Base-by-base conservation (phyloP, 495 filamentous ascomycete genomes). In the Hypoxylon cercidicola region DNA sequence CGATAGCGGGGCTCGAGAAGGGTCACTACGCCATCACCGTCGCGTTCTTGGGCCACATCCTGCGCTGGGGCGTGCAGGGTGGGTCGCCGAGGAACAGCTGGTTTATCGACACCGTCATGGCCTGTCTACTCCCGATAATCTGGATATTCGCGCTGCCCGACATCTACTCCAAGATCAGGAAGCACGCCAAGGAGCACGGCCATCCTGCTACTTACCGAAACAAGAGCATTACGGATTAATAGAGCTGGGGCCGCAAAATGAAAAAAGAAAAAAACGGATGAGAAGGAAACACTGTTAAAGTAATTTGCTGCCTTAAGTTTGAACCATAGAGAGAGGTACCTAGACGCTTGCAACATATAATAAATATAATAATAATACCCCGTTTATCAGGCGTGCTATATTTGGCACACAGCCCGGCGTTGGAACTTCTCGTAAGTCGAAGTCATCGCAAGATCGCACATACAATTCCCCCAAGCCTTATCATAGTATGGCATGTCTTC, bases 11-110 rank as follows among this genome's bases (percentile, higher is more conserved):
- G 3, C 77, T 99, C 56, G 94, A 99, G 77, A 83, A 77, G 28
- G 96, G 95, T 0, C 82, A 94, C 18, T 90, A 91, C 74, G 75
- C 92, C 64, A 84, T 97, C 35, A 87, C 88, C 4, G 90, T 90
- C 15, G 88, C 84, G 54, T 87, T 88, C 25, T 64, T 91, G 47
- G 89, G 92, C 12, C 70, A 84, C 55, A 58, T 89, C 52, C 88
- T 97, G 87, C 85, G 88, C 55, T 87, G 81, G 37, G 78, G 78
- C 15, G 57, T 75, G 3, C 75, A 87, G 74, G 84, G 86, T n/a
- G 85, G 86, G 1, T 83, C 80, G 28, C 76, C 75, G 47, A 76
- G 87, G 66, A 87, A 88, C 51, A 87, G 77, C 44, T 84, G 80
- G 80, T 15, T 90, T 13, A 60, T 83, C 35, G 90, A 92, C 64